Evolutionary conservation across 2,329 filamentous ascomycete species (phyloP), one percentile per base, ranked within the genome.

Genomic region (Fusarium dimerum): DNA sequence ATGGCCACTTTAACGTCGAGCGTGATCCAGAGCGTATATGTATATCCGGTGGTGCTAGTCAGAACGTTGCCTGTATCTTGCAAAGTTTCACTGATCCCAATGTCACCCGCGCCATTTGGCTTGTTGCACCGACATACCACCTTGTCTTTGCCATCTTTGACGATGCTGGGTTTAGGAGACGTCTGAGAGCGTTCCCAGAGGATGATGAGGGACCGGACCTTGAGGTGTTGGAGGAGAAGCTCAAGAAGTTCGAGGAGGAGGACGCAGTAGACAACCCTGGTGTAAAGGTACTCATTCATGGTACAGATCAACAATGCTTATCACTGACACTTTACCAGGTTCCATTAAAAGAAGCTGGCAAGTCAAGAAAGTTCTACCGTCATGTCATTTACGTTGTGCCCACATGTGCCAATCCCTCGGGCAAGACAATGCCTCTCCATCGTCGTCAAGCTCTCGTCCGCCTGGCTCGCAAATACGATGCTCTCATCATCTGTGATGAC

Each of bases 311-410:
- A 8, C 7, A 18, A 4, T 16, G 20, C 3, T 30, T 12, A 6
- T 13, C 32, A 50, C 47, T 61, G 13, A 61, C 45, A 16, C 6
- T 3, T n/a, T 12, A 15, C 30, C 47, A 73, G 78, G n/a, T 52
- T 13, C 76, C 71, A 45, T 72, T 81, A 62, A 92, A 90, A 42
- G 53, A 65, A 29, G 69, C 76, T 1, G 77, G 81, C 16, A 76
- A 82, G 13, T 79, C 83, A 72, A 81, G 85, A 39, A 96, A 96
- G 66, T 82, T 90, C 50, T 97, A 96, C 74, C 86, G 86, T 49
- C 89, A 97, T 67, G 70, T 97, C 61, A 87, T 99, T 62, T 97
- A 97, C 69, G 84, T 85, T 32, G 92, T 96, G 13, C 90, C 94
- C 0, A 91, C 91, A 0, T 95, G 92, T 69, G 85, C 90, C 45